Percentiles rank a stretch among this genome's conserved stretches.
Conservation (phyloP, 495 filamentous ascomycete genomes). For the Aspergillus panamensis region DNA sequence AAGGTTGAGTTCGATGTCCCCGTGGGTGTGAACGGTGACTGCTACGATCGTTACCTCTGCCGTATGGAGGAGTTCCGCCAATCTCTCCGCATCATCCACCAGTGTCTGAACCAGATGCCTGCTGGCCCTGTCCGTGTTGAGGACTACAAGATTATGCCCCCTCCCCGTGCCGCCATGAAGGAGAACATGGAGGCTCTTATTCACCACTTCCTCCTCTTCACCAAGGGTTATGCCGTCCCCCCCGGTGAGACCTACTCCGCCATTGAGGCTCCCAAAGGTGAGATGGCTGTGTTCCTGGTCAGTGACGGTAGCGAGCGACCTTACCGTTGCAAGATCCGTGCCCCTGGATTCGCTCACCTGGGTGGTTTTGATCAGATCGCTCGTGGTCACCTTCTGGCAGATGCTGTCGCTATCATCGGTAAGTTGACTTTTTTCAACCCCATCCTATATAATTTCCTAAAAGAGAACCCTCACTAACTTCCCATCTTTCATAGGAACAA, state of each 20-base stretch:
- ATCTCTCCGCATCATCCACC: slow-evolving; percentile 94
- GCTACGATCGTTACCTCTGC: slow-evolving; percentile 98
- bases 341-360: slow-evolving; percentile 95
- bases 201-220: slow-evolving; percentile 98
- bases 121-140: slow-evolving; percentile 89
- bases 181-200: slow-evolving; percentile 99
- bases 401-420: slow-evolving; percentile 95
- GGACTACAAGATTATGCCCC: slow-evolving; percentile 98
- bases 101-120: slow-evolving; percentile 99
- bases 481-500: slow-evolving; percentile 50
- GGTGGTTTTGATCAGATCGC: slow-evolving; percentile 89
- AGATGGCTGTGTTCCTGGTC: slow-evolving; percentile 99
- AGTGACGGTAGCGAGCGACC: slow-evolving; percentile 93
- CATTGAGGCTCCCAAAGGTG: slow-evolving; percentile 98
- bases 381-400: slow-evolving; percentile 88
- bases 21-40: slow-evolving; percentile 94
- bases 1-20: slow-evolving; percentile 98
- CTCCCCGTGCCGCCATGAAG: slow-evolving; percentile 97
- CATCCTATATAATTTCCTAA: background rate
- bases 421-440: slow-evolving; percentile 11
- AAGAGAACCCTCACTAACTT: slow-evolving; percentile 7
- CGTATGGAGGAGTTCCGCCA: slow-evolving; percentile 99
- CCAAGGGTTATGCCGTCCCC: slow-evolving; percentile 97
- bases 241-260: slow-evolving; percentile 96
- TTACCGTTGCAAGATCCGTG: slow-evolving; percentile 96